Percentiles rank a stretch among this genome's conserved stretches.
Evolutionary conservation across 139 green algal genomes (phyloP).

Genomic region (Chlamydomonas sp.): DNA sequence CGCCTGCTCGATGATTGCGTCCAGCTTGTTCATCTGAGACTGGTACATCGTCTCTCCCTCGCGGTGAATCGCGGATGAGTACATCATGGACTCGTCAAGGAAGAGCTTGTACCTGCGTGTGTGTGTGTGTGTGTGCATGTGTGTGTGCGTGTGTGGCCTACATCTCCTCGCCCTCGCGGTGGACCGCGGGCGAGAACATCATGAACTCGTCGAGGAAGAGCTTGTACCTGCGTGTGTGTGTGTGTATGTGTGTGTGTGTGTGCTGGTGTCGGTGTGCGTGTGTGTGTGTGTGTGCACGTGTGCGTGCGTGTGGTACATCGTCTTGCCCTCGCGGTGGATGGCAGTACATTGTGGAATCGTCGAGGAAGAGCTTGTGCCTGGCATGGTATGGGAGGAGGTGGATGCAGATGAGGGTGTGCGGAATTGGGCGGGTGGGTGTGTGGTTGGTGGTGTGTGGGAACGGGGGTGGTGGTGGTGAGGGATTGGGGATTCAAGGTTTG

Average conservation of each 20-base stretch:
- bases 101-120: conserved; percentile 87
- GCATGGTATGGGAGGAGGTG: too few relatives aligned
- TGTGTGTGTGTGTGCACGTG: too few relatives aligned
- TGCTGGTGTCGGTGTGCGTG: too few relatives aligned
- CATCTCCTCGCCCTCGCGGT: background rate
- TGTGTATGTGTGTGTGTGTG: too few relatives aligned
- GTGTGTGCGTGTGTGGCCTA: too few relatives aligned
- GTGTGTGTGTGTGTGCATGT: too few relatives aligned
- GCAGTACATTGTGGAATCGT: conserved; percentile 91
- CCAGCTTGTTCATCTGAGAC: conserved; percentile 80
- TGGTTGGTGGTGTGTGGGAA: too few relatives aligned
- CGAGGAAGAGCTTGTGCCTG: conserved; percentile 87
- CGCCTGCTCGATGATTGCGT: conserved; percentile 64
- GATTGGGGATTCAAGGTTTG: too few relatives aligned
- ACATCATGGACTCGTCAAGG: conserved; percentile 91
- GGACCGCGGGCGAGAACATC: conserved; percentile 79
- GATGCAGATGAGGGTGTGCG: too few relatives aligned
- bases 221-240: too few relatives aligned
- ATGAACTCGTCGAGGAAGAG: conserved; percentile 91
- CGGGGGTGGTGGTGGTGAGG: too few relatives aligned
- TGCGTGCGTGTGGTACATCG: conserved; percentile 51
- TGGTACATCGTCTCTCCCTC: conserved; percentile 16
- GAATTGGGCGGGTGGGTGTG: too few relatives aligned
- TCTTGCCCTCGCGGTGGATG: conserved; percentile 6
- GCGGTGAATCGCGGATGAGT: conserved; percentile 58